These are phyloP conservation scores for Chaetomiaceae sp. DNA, from an alignment of 2,329 filamentous ascomycete species.

Conservation along the genomic window DNA sequence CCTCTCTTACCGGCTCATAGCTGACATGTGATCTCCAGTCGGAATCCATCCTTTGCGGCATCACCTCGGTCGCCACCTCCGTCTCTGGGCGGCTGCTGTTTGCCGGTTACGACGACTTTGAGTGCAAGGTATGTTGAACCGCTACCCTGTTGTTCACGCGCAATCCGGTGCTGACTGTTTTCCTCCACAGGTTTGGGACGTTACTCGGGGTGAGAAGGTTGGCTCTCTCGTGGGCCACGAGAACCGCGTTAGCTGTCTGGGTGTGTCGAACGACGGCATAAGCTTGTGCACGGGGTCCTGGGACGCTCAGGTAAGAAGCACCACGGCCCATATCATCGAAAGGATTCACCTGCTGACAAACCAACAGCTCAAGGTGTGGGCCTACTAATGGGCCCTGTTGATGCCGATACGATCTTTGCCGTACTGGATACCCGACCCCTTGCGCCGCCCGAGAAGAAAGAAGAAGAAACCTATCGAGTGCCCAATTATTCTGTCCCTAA, in stretches of 20 bases:
- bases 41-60: conserved; percentile 94
- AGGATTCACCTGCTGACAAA: conserved; percentile 25
- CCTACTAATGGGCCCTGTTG: conserved; percentile 54
- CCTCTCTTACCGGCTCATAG: conserved; percentile 18
- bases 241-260: conserved; percentile 97
- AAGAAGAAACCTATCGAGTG: conserved; percentile 27
- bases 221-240: conserved; percentile 95
- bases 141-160: not conserved
- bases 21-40: conserved; percentile 54
- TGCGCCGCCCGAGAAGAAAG: conserved; percentile 25
- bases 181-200: conserved; percentile 79
- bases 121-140: conserved; percentile 78
- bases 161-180: conserved; percentile 23
- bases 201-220: conserved; percentile 93
- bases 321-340: not conserved
- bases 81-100: conserved; percentile 94
- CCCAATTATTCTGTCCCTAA: conserved; percentile 34
- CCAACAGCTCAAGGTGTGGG: conserved; percentile 78
- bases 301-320: conserved; percentile 85
- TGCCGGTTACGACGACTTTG: conserved; percentile 97
- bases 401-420: conserved; percentile 26
- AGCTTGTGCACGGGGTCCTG: conserved; percentile 99
- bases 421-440: conserved; percentile 28
- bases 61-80: conserved; percentile 96
- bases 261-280: conserved; percentile 98